Evolutionary conservation across 2,329 filamentous ascomycete genomes (phyloP).

Genomic region (Cryphonectria parasitica): DNA sequence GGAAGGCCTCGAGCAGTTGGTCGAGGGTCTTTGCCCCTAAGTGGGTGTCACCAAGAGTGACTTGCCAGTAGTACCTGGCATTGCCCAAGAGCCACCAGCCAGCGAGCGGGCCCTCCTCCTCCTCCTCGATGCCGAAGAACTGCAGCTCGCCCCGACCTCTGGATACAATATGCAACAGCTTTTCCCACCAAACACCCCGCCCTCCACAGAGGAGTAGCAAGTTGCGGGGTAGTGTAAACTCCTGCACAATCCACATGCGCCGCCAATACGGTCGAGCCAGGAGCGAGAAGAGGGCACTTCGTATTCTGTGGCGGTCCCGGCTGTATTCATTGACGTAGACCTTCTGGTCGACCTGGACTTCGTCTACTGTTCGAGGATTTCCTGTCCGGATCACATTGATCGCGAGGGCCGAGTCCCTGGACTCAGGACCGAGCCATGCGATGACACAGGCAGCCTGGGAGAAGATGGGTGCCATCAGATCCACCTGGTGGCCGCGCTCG

Average conservation of each 20-base stretch:
- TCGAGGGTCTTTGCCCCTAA: constrained; percentile 10
- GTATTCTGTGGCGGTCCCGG: background rate
- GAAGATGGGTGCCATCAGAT: constrained; percentile 27
- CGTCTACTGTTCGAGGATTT: background rate
- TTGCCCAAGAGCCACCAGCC: constrained; percentile 19
- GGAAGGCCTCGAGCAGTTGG: constrained; percentile 13
- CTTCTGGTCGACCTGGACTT: background rate
- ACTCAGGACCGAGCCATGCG: constrained; percentile 13
- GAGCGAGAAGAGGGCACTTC: constrained; percentile 11
- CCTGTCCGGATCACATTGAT: constrained; percentile 12
- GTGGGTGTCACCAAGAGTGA: background rate
- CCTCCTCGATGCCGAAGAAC: constrained; percentile 5
- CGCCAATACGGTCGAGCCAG: constrained; percentile 21
- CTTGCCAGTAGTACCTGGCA: constrained; percentile 17
- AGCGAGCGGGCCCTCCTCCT: constrained; percentile 11
- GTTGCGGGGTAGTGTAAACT: constrained; percentile 20
- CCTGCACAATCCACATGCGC: constrained; percentile 27
- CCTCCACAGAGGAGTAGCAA: constrained; percentile 17
- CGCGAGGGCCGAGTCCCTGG: constrained; percentile 8
- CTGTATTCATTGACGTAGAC: background rate
- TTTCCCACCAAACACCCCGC: constrained; percentile 17
- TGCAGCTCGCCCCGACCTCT: constrained; percentile 5
- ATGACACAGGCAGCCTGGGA: constrained; percentile 15
- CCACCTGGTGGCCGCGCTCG: constrained; percentile 31
- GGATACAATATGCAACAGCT: constrained; percentile 11